Evolutionary conservation across 2,329 filamentous ascomycete species (phyloP).

Genomic region (Fonsecaea nubica): DNA sequence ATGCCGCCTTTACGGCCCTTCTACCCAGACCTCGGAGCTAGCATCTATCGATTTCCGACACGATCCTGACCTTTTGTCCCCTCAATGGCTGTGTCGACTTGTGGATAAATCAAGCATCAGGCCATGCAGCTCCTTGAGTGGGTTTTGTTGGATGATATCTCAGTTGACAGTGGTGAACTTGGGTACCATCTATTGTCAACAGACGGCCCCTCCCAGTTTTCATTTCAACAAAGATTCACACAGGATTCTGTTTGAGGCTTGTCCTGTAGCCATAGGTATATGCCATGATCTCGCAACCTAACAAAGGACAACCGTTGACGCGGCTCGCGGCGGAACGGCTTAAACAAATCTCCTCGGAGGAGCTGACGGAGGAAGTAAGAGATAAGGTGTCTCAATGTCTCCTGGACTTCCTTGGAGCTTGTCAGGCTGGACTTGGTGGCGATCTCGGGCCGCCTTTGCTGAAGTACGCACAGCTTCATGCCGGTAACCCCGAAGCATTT

Average conservation of each 20-base stretch:
- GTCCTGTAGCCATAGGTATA: neutral
- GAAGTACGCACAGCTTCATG: conserved; percentile 1
- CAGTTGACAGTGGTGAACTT: neutral
- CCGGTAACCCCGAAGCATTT: conserved; percentile 1
- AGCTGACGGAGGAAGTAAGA: neutral
- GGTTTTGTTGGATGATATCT: neutral
- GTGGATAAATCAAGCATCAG: neutral
- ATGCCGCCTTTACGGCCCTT: neutral
- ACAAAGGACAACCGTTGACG: neutral
- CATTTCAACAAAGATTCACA: neutral
- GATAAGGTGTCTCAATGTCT: neutral
- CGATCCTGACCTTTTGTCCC: too few species aligned
- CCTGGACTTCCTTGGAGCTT: neutral
- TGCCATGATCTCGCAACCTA: neutral
- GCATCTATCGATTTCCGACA: too few species aligned
- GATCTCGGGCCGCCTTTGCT: neutral
- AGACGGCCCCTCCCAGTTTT: neutral
- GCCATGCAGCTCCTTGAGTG: neutral
- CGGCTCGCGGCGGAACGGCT: neutral
- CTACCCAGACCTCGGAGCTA: too few species aligned
- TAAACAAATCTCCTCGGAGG: neutral
- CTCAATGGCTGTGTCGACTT: neutral
- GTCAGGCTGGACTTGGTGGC: neutral
- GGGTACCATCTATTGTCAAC: neutral
- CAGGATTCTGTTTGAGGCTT: neutral